Evolutionary conservation across 176 grass and related monocot species (phyloP).

Genomic region (Triticum monococcum): DNA sequence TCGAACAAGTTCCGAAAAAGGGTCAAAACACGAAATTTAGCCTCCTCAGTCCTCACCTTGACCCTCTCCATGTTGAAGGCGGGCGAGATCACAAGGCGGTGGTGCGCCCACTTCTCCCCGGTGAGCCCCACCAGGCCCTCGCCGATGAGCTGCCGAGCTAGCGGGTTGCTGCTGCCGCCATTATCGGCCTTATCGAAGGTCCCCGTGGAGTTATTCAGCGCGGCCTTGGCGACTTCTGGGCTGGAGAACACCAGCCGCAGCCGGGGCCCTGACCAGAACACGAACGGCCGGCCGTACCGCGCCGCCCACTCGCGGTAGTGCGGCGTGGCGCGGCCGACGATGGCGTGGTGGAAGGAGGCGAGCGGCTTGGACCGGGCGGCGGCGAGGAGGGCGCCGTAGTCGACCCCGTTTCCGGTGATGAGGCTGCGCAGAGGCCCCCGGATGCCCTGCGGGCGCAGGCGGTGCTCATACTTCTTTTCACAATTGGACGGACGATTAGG

Average conservation of each 20-base stretch:
- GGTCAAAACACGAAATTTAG: no score
- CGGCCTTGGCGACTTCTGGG: conserved; percentile 47
- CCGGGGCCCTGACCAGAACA: conserved; percentile 59
- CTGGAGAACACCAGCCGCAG: conserved; percentile 59
- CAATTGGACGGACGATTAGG: no score
- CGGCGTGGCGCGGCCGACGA: conserved; percentile 52
- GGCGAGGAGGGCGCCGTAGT: conserved; percentile 31
- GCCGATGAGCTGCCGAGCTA: conserved; percentile 56
- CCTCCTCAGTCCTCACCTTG: no score
- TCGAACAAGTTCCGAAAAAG: no score
- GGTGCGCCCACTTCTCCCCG: conserved; percentile 59
- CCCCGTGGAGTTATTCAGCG: conserved; percentile 51
- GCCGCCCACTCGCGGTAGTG: conserved; percentile 56
- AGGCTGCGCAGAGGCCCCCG: conserved; percentile 42
- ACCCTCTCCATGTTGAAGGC: conserved; percentile 89
- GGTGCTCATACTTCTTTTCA: background rate
- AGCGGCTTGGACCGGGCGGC: background rate
- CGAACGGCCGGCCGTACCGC: conserved; percentile 54
- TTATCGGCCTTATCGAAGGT: conserved; percentile 24
- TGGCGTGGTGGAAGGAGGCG: conserved; percentile 47
- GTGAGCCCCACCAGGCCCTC: conserved; percentile 56
- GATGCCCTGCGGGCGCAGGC: conserved; percentile 54
- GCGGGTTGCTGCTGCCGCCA: conserved; percentile 35
- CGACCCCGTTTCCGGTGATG: conserved; percentile 51
- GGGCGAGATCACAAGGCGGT: conserved; percentile 62